Base-by-base conservation (phyloP, 2,329 filamentous ascomycete genomes). In the Juglanconis juglandina region DNA sequence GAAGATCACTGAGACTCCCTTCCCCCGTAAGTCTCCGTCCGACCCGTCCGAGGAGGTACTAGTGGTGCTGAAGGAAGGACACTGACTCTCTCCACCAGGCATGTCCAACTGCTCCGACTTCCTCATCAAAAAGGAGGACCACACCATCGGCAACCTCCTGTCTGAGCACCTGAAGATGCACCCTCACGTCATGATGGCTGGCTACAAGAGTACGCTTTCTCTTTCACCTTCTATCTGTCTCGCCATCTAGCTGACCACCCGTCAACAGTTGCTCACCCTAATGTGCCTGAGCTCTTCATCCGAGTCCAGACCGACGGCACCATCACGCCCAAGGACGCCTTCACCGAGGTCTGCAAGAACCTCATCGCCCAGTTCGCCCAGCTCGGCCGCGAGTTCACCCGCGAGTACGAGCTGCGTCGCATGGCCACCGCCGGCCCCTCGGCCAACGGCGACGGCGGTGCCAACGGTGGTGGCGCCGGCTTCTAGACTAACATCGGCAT, bases 81-180 rank as follows among this genome's bases (percentile, higher is more conserved):
- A 41, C 49, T 41, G n/a, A 57, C 14, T 46, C n/a, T 33, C 24
- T 44, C 53, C 54, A 41, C 46, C 61, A 95, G 92, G 92, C 71
- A 92, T 96, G 72, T 91, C 94, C 30, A 96, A 96, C 73, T 92
- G 91, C n/a, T 90, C 92, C 9, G 90, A 97, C 76, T 99, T 99
- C 79, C 87, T 91, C 61, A 87, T 99, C 77, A 91, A 92, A 77
- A 98, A 97, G 76, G 95, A 99, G 75, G 95, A 99, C 69, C 94
- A 97, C 77, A 97, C 94, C 1, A 85, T 99, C 33, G 95, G 89
- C 68, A 97, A 99, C 75, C 83, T 99, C 59, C 83, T 99, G 59
- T 85, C 89, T 52, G 88, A 91, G 70, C 91, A 94, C 69, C 88
- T 99, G 60, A 87, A 95, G 77, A 87, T 90, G 73, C 89, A 91